These are phyloP conservation scores for Aspergillus sojae DNA, from an alignment of 2,329 filamentous ascomycete species.

Conservation along the genomic window DNA sequence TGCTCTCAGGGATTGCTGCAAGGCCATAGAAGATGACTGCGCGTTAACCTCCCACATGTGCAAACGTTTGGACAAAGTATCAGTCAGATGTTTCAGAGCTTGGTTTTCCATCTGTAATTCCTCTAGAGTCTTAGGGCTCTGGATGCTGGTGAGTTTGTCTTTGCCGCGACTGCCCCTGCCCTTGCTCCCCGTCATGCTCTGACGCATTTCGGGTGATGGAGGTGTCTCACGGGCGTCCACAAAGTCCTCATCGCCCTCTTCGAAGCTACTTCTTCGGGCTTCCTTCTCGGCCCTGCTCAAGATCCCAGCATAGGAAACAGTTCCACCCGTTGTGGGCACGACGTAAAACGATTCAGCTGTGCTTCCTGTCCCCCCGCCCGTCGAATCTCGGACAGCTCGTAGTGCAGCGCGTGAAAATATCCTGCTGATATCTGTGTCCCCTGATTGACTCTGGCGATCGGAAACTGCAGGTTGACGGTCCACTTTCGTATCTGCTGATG, in stretches of 20 bases:
- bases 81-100: conserved; percentile 79
- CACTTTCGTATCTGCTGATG: conserved; percentile 39
- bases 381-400: conserved; percentile 71
- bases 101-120: conserved; percentile 88
- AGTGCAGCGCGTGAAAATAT: conserved; percentile 86
- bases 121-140: conserved; percentile 70
- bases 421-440: conserved; percentile 76
- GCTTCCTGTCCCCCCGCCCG: conserved; percentile 60
- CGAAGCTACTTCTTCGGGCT: conserved; percentile 49
- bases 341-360: conserved; percentile 80
- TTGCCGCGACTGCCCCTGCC: conserved; percentile 23
- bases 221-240: conserved; percentile 79
- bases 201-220: conserved; percentile 50
- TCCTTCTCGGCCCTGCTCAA: conserved; percentile 58
- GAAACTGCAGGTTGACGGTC: conserved; percentile 43
- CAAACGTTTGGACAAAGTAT: conserved; percentile 83
- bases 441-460: conserved; percentile 41
- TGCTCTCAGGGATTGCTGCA: conserved; percentile 75
- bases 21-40: conserved; percentile 80
- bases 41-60: conserved; percentile 91
- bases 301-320: conserved; percentile 90
- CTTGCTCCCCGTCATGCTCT: conserved; percentile 47
- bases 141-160: conserved; percentile 37
- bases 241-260: conserved; percentile 81
- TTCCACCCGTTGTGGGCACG: conserved; percentile 87